Evolutionary conservation across 176 grass and related monocot species (phyloP).

Genomic region (Oryza coarctata): DNA sequence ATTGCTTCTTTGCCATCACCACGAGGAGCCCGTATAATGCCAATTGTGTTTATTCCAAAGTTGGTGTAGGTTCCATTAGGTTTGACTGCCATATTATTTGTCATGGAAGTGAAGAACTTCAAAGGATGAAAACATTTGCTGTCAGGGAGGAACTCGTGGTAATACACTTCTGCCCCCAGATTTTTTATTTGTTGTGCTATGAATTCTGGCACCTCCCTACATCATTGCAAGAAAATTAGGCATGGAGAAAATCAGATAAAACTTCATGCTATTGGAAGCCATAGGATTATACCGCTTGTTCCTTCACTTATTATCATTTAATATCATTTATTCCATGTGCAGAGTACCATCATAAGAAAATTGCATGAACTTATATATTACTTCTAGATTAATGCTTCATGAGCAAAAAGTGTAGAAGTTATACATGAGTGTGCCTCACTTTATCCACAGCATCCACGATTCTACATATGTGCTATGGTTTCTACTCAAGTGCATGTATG

Average conservation of each 20-base stretch:
- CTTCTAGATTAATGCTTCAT: neutral
- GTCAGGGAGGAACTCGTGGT: slow-evolving; percentile 66
- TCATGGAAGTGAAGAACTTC: slow-evolving; percentile 74
- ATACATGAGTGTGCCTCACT: neutral
- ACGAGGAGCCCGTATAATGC: slow-evolving; percentile 81
- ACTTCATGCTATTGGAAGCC: neutral
- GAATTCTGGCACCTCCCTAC: slow-evolving; percentile 65
- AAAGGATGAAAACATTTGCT: slow-evolving; percentile 61
- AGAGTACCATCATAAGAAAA: slow-evolving; percentile 16
- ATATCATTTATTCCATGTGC: neutral
- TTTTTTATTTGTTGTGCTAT: slow-evolving; percentile 58
- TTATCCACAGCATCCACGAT: neutral
- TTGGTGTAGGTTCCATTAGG: slow-evolving; percentile 41
- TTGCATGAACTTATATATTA: neutral
- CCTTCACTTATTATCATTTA: neutral
- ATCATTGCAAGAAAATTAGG: slow-evolving; percentile 28
- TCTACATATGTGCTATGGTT: neutral
- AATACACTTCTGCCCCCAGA: slow-evolving; percentile 78
- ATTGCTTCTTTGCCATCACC: slow-evolving; percentile 98
- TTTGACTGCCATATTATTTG: slow-evolving; percentile 35
- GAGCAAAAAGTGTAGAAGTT: neutral
- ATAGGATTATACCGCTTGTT: neutral
- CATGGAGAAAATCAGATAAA: slow-evolving; percentile 14
- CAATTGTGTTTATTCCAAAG: slow-evolving; percentile 65
- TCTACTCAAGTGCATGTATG: neutral